Base-by-base conservation (phyloP, 2,329 filamentous ascomycete genomes). In the Penicillium sp. region DNA sequence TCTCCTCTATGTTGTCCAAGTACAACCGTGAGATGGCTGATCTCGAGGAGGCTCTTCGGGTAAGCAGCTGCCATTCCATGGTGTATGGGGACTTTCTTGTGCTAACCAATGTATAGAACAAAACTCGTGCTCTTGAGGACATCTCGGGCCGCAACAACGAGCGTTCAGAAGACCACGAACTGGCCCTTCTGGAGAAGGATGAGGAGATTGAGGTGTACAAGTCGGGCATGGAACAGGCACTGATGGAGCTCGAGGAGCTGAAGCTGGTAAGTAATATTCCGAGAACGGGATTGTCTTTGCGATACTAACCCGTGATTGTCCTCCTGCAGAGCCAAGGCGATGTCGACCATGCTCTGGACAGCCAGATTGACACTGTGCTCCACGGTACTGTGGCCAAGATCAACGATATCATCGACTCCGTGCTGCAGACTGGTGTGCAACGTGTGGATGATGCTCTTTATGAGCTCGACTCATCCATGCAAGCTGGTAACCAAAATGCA, bases 131-230 rank as follows among this genome's bases (percentile, higher is more conserved):
- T 42, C 82, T 99, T 47, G 93, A 97, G 30, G 93, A 97, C 33
- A 83, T 92, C 42, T 90, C 93, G 59, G 83, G 88, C 73, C 92
- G 90, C 77, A 84, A 92, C 56, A 87, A 88, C 28, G 91, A 96
- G 66, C 91, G 91, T 45, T 90, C 89, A 76, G 91, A 90, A 0
- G 95, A 98, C 73, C 88, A 97, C 24, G 93, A 97, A 76, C 86
- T 89, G 64, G 85, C 91, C 56, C 84, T 99, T 35, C 90, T 90
- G 51, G 95, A 98, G 66, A 98, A 97, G 82, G 95, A 99, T 75
- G 93, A 97, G 72, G 95, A 99, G 79, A 88, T 99, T 28, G 95
- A 98, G 79, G 93, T 98, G 51, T 97, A 97, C 85, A 97, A 97
- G 81, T 92, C 93, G 50, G 93, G 93, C 72, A 96, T 99, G 92